A percentile compares a stretch with the other conserved stretches of the same genome.
Conservation (phyloP, 78 protist species). For the Speleostelium caveatum region DNA sequence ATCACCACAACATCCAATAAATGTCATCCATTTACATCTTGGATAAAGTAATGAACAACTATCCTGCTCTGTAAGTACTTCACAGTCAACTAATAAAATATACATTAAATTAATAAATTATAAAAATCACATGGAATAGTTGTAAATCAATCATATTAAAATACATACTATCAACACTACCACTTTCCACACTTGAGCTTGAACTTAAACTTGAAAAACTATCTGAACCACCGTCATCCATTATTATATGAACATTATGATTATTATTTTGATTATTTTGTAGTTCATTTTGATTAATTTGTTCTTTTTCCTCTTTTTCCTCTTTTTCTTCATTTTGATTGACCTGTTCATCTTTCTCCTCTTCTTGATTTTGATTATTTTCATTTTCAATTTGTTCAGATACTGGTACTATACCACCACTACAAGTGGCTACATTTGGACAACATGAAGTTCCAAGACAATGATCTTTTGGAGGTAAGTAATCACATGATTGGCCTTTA, state of each 20-base stretch:
- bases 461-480: neutral
- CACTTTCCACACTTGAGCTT: neutral
- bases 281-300: no score
- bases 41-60: slow-evolving; percentile 4
- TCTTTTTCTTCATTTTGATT: neutral
- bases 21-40: slow-evolving; percentile 40
- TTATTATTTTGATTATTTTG: neutral
- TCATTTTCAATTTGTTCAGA: no score
- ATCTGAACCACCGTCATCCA: neutral
- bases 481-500: slow-evolving; percentile 10
- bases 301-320: neutral
- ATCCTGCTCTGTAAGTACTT: neutral
- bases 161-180: neutral
- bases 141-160: neutral
- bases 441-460: slow-evolving; percentile 23
- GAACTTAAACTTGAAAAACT: neutral
- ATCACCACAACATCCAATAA: slow-evolving; percentile 29
- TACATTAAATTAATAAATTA: neutral
- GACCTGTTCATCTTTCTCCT: no score
- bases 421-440: slow-evolving; percentile 32
- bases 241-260: neutral
- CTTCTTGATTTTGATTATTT: no score
- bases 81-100: slow-evolving; percentile 15
- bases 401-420: no score
- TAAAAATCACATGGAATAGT: neutral